Conservation (phyloP, 2,329 filamentous ascomycete species). For the Akanthomyces lecanii region DNA sequence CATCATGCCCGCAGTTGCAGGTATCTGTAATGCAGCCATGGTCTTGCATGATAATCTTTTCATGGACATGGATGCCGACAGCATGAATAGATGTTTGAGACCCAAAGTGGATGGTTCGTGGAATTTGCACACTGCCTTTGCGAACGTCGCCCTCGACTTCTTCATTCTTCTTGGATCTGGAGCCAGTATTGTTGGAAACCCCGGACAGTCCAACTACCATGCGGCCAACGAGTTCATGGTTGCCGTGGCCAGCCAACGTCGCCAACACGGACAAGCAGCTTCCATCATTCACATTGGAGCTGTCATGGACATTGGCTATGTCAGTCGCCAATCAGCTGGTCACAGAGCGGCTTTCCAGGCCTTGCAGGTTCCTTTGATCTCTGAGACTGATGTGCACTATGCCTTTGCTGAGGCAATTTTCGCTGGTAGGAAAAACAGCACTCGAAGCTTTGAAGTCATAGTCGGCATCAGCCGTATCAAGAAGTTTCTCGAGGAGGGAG, state of each 20-base stretch:
- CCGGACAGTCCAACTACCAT: slow-evolving; percentile 18
- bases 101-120: slow-evolving; percentile 16
- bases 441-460: no score
- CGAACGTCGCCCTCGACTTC: slow-evolving; percentile 9
- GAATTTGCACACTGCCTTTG: slow-evolving; percentile 12
- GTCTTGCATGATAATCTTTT: slow-evolving; percentile 29
- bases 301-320: slow-evolving; percentile 31
- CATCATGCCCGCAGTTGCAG: slow-evolving; percentile 31
- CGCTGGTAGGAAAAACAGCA: not conserved
- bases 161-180: slow-evolving; percentile 16
- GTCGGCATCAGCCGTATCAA: no score
- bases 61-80: slow-evolving; percentile 19
- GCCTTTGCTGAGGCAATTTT: not conserved
- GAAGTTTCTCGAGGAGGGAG: no score
- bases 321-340: not conserved
- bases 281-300: slow-evolving; percentile 28
- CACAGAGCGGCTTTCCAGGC: no score
- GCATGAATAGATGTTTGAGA: not conserved
- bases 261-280: slow-evolving; percentile 33
- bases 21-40: slow-evolving; percentile 37
- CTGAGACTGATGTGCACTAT: not conserved
- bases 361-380: no score
- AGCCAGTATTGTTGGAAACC: not conserved
- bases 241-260: slow-evolving; percentile 32
- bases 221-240: slow-evolving; percentile 28